Percentiles rank a stretch among this genome's conserved stretches.
Conservation (phyloP, 192 early-diverging fungal genomes). For the Coemansia sp. region DNA sequence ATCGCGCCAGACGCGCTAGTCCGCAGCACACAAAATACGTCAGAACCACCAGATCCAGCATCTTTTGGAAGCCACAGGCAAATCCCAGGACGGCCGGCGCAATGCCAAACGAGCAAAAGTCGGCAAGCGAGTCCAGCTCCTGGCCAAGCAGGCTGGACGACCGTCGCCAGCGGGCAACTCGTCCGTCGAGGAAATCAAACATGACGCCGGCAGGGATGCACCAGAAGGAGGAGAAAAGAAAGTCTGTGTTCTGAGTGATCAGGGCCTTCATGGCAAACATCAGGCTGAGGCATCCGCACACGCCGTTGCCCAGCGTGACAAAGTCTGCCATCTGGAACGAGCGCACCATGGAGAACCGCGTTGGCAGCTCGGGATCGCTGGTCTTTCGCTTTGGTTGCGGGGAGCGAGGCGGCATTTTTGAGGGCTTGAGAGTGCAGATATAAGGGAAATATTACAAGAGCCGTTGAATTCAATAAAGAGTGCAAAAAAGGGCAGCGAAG, state of each 20-base stretch:
- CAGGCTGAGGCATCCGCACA: constrained; percentile 70
- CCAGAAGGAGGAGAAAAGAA: constrained; percentile 60
- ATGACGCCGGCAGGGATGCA: constrained; percentile 68
- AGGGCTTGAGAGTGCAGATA: too few relatives aligned
- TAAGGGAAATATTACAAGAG: constrained; percentile 4
- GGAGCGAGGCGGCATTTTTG: background rate
- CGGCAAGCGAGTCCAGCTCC: constrained; percentile 86
- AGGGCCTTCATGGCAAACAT: constrained; percentile 72
- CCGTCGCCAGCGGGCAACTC: constrained; percentile 78
- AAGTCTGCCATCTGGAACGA: constrained; percentile 78
- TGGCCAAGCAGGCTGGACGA: constrained; percentile 76
- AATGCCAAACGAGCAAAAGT: constrained; percentile 74
- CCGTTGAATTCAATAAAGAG: constrained; percentile 6
- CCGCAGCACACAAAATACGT: constrained; percentile 85
- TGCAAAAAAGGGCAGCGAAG: background rate
- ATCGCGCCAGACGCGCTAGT: constrained; percentile 80
- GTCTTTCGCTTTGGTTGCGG: constrained; percentile 34
- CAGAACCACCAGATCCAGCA: constrained; percentile 72
- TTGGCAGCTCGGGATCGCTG: constrained; percentile 40
- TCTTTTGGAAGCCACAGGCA: constrained; percentile 79
- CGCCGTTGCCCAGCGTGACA: constrained; percentile 83
- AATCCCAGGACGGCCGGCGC: constrained; percentile 83
- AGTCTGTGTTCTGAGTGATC: constrained; percentile 59
- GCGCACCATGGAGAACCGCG: constrained; percentile 56
- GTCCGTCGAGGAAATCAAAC: constrained; percentile 75